Evolutionary conservation across 2,329 filamentous ascomycete genomes (phyloP).

Genomic region (Lecanosticta acicola): DNA sequence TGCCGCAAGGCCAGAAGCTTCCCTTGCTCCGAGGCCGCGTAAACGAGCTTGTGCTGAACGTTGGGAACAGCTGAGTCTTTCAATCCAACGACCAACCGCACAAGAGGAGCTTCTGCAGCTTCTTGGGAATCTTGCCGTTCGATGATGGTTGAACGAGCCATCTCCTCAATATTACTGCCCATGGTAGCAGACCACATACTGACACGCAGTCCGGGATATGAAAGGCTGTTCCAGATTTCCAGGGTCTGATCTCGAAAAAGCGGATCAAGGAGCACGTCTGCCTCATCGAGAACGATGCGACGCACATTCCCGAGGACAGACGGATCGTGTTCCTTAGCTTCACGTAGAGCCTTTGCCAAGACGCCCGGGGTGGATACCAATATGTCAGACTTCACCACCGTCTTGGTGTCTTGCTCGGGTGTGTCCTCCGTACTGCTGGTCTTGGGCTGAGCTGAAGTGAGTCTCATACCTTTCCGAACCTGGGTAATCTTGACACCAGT

Average conservation of each 20-base stretch:
- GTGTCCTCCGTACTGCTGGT: constrained; percentile 39
- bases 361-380: constrained; percentile 74
- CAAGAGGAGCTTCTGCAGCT: constrained; percentile 44
- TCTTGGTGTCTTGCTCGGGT: constrained; percentile 37
- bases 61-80: constrained; percentile 95
- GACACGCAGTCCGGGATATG: constrained; percentile 61
- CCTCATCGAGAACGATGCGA: constrained; percentile 82
- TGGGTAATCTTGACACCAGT: constrained; percentile 74
- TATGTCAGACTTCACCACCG: constrained; percentile 66
- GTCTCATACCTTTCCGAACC: constrained; percentile 78
- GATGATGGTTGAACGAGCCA: constrained; percentile 64
- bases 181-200: constrained; percentile 97
- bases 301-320: constrained; percentile 52
- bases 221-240: constrained; percentile 75
- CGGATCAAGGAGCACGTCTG: constrained; percentile 86
- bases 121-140: constrained; percentile 37
- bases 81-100: constrained; percentile 88
- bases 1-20: constrained; percentile 90
- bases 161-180: constrained; percentile 81
- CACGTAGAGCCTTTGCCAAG: constrained; percentile 66
- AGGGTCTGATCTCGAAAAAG: constrained; percentile 87
- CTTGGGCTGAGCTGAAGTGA: constrained; percentile 33
- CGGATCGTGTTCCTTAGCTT: constrained; percentile 34
- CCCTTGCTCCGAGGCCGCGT: constrained; percentile 86
- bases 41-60: constrained; percentile 80